Percentiles rank a stretch among this genome's conserved stretches.
Evolutionary conservation across 768 basidiomycete species (phyloP).

Genomic region (Cantharellus cinnabarinus): DNA sequence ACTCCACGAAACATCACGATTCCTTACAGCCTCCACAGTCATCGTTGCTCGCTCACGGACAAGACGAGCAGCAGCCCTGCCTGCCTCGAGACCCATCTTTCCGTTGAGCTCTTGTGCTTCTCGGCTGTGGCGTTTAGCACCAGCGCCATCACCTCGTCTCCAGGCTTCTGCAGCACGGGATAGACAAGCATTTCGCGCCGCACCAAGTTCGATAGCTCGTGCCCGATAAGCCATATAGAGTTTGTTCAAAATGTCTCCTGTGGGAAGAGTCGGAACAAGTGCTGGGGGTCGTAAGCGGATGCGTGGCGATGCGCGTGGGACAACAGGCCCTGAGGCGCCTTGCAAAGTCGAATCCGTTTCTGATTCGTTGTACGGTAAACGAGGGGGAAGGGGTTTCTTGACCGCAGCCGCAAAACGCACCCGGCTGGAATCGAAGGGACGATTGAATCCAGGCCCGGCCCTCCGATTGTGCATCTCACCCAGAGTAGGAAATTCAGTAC

Average conservation of each 20-base stretch:
- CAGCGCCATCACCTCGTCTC: conserved; percentile 86
- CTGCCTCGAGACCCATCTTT: conserved; percentile 76
- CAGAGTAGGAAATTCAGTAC: conserved; percentile 58
- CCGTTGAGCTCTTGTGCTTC: conserved; percentile 88
- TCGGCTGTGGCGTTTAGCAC: conserved; percentile 81
- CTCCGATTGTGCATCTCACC: conserved; percentile 3
- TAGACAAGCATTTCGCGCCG: conserved; percentile 82
- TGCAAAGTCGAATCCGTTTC: neutral
- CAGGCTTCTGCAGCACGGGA: conserved; percentile 92
- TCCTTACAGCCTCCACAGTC: conserved; percentile 54
- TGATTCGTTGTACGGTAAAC: conserved; percentile 4
- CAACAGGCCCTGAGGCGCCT: neutral
- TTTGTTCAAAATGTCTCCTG: conserved; percentile 56
- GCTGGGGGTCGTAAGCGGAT: conserved; percentile 65
- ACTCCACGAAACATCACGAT: conserved; percentile 50
- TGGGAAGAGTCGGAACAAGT: conserved; percentile 72
- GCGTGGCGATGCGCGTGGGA: conserved; percentile 46
- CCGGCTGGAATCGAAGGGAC: conserved; percentile 46
- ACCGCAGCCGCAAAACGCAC: conserved; percentile 80
- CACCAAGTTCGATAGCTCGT: conserved; percentile 77
- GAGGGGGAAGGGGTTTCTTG: conserved; percentile 33
- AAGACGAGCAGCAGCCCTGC: conserved; percentile 62
- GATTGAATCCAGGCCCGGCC: neutral
- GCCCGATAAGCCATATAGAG: conserved; percentile 81
- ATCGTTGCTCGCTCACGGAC: conserved; percentile 63